These are phyloP conservation scores for Picea sitchensis DNA, from an alignment of 75 land plant species.

Conservation along the genomic window DNA sequence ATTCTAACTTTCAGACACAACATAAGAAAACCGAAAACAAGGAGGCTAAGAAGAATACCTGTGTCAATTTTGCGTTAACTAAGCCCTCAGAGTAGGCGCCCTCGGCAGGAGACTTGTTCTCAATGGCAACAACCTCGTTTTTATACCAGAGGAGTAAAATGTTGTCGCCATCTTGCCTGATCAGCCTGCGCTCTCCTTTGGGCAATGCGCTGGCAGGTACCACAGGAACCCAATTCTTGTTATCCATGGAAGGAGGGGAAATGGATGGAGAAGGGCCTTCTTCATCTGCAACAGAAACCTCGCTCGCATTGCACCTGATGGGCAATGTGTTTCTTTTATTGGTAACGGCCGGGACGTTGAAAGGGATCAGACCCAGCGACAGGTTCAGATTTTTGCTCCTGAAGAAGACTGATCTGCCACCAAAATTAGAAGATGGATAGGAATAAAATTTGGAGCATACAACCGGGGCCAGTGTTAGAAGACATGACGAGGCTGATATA, in stretches of 20 bases:
- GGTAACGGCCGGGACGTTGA: background rate
- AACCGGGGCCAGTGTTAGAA: background rate
- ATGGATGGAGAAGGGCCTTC: background rate
- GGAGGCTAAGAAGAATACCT: conserved; percentile 36
- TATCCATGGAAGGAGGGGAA: conserved; percentile 12
- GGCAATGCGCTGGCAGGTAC: conserved; percentile 88
- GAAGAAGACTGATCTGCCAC: background rate
- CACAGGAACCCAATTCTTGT: conserved; percentile 81
- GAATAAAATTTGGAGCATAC: background rate
- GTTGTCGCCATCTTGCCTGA: conserved; percentile 80
- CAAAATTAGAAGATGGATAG: background rate
- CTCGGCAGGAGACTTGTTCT: conserved; percentile 94
- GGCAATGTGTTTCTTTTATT: background rate
- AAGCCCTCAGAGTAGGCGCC: conserved; percentile 95
- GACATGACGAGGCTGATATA: background rate
- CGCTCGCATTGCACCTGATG: conserved; percentile 27
- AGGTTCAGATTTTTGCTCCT: background rate
- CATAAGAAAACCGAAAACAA: conserved; percentile 5
- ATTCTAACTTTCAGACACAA: background rate
- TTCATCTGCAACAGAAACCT: conserved; percentile 30
- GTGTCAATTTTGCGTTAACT: conserved; percentile 90
- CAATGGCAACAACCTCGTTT: conserved; percentile 77
- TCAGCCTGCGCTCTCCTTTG: conserved; percentile 85
- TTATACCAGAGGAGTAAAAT: conserved; percentile 93
- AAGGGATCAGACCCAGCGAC: background rate